phyloP scores from a whole-genome alignment of 2,329 filamentous ascomycete species.

The Aspergillus sp. region DNA sequence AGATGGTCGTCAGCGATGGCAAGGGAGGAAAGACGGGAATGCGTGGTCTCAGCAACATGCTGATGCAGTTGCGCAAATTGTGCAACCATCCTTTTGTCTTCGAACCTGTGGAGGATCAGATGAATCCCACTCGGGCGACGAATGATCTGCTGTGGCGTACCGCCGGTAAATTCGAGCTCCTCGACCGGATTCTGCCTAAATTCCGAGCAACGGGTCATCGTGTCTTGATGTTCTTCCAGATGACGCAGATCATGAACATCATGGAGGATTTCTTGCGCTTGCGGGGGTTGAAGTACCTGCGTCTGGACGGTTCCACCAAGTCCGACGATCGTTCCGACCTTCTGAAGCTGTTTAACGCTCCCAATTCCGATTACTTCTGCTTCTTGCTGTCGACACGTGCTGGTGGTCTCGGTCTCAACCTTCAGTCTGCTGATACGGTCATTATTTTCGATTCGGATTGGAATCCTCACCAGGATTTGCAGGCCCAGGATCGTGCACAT shows the following conservation, averaged over 20 bases:
- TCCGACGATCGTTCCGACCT: constrained; percentile 94
- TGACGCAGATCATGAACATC: constrained; percentile 99
- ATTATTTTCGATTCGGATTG: constrained; percentile 99
- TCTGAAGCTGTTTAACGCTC: constrained; percentile 83
- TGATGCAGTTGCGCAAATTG: constrained; percentile 97
- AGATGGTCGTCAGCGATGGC: constrained; percentile 87
- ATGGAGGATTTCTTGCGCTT: constrained; percentile 97
- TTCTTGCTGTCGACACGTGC: constrained; percentile 98
- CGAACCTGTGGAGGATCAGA: constrained; percentile 94
- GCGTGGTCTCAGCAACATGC: constrained; percentile 97
- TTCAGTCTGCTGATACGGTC: constrained; percentile 97
- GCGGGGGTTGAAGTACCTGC: constrained; percentile 78
- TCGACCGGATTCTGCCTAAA: constrained; percentile 90
- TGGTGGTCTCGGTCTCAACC: constrained; percentile 92
- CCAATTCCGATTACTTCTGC: constrained; percentile 90
- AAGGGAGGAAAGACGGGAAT: constrained; percentile 93
- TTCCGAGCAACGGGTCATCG: constrained; percentile 88
- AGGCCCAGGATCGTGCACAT: constrained; percentile 98
- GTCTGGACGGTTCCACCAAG: constrained; percentile 94
- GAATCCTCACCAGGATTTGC: constrained; percentile 99
- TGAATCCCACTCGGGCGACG: constrained; percentile 84
- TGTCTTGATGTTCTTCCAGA: constrained; percentile 99
- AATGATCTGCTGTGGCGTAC: constrained; percentile 96
- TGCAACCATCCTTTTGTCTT: constrained; percentile 99
- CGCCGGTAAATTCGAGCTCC: constrained; percentile 92